Base-by-base conservation (phyloP, 306 rosid genomes). In the Quercus suber region DNA sequence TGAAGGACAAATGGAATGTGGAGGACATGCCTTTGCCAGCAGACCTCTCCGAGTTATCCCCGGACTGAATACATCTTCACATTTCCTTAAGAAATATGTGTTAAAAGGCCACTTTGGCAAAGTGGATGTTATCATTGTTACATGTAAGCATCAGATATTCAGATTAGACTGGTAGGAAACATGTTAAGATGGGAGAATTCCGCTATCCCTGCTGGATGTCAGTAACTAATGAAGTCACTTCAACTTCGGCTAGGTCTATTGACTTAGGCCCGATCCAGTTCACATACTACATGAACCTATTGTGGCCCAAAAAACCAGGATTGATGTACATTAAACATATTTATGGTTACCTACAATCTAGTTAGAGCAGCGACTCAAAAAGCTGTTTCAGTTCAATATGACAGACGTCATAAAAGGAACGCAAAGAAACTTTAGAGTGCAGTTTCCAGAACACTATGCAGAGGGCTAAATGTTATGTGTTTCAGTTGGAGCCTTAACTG, bases 71-170 rank as follows among this genome's bases (percentile, higher is more conserved):
- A 49, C 25, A 43, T 14, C 37, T 55, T 20, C 41, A 30, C 21
- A 71, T 41, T 19, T 49, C 53, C 30, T 28, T 4, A 63, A 63
- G 59, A 61, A 20, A 28, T 28, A 20, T 9, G 21, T 78, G 79
- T 82, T 28, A 35, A 21, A 18, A 51, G 71, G 80, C 63, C 68
- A 59, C 76, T n/a, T 31, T 28, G 69, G 60, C 35, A 57, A 77
- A 21, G 69, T 58, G n/a, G 41, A 3, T 12, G 35, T 65, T 45
- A 21, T 31, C 20, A 56, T 30, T 19, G 27, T 28, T 6, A 63
- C 20, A 63, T n/a, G 5, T 28, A 63, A 63, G 37, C 69, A 63
- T 63, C 37, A 49, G 53, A 49, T 49, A 49, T 49, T 49, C 17
- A 77, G 28, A 20, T 35, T 18, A 67, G 11, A 27, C 30, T 6